These are phyloP conservation scores for Dipteronia sinensis DNA, from an alignment of 345 rosid genomes.

Conservation along the genomic window DNA sequence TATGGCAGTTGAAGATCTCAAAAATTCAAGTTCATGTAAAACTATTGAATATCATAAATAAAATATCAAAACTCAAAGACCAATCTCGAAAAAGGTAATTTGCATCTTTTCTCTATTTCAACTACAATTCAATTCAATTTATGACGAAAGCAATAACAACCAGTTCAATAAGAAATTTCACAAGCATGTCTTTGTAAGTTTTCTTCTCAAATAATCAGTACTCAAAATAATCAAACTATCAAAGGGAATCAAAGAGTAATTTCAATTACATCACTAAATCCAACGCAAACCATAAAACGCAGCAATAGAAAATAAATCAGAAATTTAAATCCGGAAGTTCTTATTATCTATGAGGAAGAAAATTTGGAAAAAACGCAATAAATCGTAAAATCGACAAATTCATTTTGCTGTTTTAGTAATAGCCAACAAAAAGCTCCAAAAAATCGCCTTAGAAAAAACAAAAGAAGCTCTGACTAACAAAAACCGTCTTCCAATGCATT, in stretches of 20 bases:
- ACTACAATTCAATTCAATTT: background rate
- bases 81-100: background rate
- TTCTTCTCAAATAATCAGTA: background rate
- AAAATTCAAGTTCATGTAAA: background rate
- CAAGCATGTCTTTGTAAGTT: background rate
- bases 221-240: background rate
- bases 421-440: background rate
- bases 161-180: background rate
- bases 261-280: background rate
- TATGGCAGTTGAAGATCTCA: slow-evolving; percentile 11
- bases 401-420: background rate
- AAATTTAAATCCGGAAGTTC: background rate
- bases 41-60: background rate
- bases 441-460: background rate
- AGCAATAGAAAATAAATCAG: background rate
- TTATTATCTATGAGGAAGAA: background rate
- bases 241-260: background rate
- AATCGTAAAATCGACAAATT: background rate
- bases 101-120: background rate
- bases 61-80: background rate
- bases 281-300: background rate
- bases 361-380: background rate
- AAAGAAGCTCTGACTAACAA: background rate
- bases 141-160: background rate
- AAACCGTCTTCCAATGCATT: background rate